These are phyloP conservation scores for Dichotomocladium elegans DNA, from an alignment of 371 early-diverging fungal genomes.

Conservation along the genomic window DNA sequence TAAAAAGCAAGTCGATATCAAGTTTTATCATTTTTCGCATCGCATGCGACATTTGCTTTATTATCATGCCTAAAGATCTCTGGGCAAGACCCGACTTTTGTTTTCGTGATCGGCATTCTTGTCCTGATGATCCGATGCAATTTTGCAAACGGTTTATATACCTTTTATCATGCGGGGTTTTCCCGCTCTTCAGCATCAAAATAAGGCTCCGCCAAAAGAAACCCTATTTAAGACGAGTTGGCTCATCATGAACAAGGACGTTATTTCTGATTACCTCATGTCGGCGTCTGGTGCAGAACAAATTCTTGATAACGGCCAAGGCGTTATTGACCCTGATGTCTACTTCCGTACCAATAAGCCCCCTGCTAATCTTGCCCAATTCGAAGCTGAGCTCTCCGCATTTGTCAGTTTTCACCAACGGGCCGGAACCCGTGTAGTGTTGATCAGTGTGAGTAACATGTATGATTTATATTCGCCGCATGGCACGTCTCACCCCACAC, in stretches of 20 bases:
- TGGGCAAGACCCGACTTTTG: too few relatives aligned
- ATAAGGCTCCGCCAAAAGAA: neutral
- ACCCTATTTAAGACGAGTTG: too few relatives aligned
- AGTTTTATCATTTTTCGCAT: too few relatives aligned
- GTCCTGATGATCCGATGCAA: too few relatives aligned
- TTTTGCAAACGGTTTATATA: too few relatives aligned
- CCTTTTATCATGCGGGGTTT: too few relatives aligned
- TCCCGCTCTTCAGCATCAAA: too few relatives aligned
- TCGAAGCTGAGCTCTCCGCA: slow-evolving; percentile 54
- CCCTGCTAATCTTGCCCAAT: slow-evolving; percentile 67
- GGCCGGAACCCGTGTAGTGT: slow-evolving; percentile 64
- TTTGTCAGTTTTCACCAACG: slow-evolving; percentile 70
- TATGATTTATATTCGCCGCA: neutral
- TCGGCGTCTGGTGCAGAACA: slow-evolving; percentile 7
- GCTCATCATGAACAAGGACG: neutral
- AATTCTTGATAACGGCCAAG: slow-evolving; percentile 48
- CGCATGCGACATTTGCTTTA: too few relatives aligned
- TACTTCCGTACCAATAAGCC: slow-evolving; percentile 78
- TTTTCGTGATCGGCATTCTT: too few relatives aligned
- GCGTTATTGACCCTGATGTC: slow-evolving; percentile 68
- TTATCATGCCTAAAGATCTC: too few relatives aligned
- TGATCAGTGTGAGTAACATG: slow-evolving; percentile 66
- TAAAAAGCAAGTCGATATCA: too few relatives aligned
- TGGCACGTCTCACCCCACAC: too few relatives aligned
- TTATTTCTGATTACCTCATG: neutral